Base-by-base conservation (phyloP, 345 rosid species). In the Ceriops zippeliana region DNA sequence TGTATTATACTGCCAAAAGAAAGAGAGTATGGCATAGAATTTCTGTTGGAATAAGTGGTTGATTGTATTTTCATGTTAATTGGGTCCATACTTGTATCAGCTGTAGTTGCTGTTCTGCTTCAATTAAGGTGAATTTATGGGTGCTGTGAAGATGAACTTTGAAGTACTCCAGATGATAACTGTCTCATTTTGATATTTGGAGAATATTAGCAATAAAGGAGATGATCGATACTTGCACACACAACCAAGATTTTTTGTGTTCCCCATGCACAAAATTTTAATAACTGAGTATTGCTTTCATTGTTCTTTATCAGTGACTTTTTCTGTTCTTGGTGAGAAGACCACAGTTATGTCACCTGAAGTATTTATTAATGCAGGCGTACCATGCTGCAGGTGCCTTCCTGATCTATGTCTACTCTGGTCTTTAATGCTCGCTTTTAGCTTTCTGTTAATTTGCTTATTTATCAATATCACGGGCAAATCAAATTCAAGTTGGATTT, bases 281-380 rank as follows among this genome's bases (percentile, higher is more conserved):
- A 24, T 16, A 4, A 56, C 24, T 8, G 13, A 67, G 1, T 42
- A 57, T 62, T 42, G 42, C 35, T 69, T 75, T 62, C 37, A 27
- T 37, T 69, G 26, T 60, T 53, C 78, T 73, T 42, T 42, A 2
- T 67, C 83, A 95, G 99, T 89, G 74, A 89, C 96, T 52, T 89
- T 95, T 82, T 77, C 86, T 65, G 80, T 86, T 63, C 99, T 95
- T 58, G 99, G 99, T 66, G 93, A 95, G 88, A 95, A 95, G 85
- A 95, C 97, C 31, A 95, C 99, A 20, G 89, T 95, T 58, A 88
- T 95, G 87, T 91, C 99, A 52, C 99, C 99, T 28, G 97, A 95
- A 88, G 96, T 95, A 75, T 88, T 95, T 81, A 76, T 85, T 59
- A 76, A 77, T 69, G 96, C 93, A 13, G 99, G 99, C 31, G 85